Percentiles rank a stretch among this genome's conserved stretches.
These are phyloP conservation scores for Cyclotella kingstonii DNA, from an alignment of 108 stramenopile species.

Conservation along the genomic window DNA sequence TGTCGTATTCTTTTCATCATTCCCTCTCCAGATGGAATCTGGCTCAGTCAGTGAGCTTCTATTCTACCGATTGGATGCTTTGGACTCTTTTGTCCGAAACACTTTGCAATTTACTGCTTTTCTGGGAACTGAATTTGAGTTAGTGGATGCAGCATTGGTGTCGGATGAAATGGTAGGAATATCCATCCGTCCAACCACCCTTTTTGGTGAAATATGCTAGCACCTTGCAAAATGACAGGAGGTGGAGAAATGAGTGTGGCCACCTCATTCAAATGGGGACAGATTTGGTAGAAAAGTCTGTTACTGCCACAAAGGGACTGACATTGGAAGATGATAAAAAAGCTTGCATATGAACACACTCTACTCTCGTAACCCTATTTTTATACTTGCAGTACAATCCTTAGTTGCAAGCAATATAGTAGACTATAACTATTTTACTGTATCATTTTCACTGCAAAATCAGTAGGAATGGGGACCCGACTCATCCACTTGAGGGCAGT, in stretches of 20 bases:
- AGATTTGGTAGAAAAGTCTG: conserved; percentile 17
- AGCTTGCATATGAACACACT: conserved; percentile 2
- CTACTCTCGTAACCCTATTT: too few relatives aligned
- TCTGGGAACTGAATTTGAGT: conserved; percentile 54
- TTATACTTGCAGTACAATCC: too few relatives aligned
- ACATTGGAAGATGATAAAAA: conserved; percentile 11
- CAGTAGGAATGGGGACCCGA: conserved; percentile 9
- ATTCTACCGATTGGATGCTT: conserved; percentile 57
- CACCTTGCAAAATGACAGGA: conserved; percentile 28
- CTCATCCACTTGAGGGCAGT: background rate
- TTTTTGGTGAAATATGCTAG: conserved; percentile 32
- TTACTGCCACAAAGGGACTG: conserved; percentile 5
- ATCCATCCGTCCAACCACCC: conserved; percentile 22
- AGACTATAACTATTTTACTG: background rate
- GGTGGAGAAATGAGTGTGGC: background rate
- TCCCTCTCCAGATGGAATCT: conserved; percentile 16
- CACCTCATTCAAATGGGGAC: conserved; percentile 21
- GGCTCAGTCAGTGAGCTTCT: conserved; percentile 52
- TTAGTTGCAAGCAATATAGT: too few relatives aligned
- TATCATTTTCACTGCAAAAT: too few relatives aligned
- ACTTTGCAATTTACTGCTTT: conserved; percentile 60
- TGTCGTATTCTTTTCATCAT: too few relatives aligned
- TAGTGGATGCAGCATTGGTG: conserved; percentile 50
- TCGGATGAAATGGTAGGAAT: conserved; percentile 41
- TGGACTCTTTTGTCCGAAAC: conserved; percentile 51